Evolutionary conservation across 164 flowering plant species (phyloP).

Genomic region (Santalum album): DNA sequence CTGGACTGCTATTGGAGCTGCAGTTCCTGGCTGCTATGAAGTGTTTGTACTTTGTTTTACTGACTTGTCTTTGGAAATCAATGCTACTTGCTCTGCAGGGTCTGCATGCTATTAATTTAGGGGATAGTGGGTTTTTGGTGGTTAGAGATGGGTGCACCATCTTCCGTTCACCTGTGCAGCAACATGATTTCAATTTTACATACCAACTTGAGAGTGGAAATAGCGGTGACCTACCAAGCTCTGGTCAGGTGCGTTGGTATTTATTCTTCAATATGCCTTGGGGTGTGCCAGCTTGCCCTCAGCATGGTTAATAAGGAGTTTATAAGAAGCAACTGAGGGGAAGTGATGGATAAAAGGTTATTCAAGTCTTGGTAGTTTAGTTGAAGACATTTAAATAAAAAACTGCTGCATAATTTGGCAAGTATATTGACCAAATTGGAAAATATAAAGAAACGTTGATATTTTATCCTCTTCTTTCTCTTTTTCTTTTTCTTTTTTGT

Average conservation of each 20-base stretch:
- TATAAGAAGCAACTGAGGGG: too few species aligned
- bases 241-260: constrained; percentile 66
- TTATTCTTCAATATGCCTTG: neutral
- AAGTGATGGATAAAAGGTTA: too few species aligned
- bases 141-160: constrained; percentile 87
- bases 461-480: too few species aligned
- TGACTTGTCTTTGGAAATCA: neutral
- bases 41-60: neutral
- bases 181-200: constrained; percentile 88
- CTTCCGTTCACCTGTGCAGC: constrained; percentile 85
- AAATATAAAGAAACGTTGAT: too few species aligned
- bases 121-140: constrained; percentile 91
- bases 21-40: too few species aligned
- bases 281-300: neutral
- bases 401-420: too few species aligned
- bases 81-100: constrained; percentile 41
- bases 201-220: constrained; percentile 79
- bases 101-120: constrained; percentile 79
- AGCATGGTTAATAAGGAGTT: too few species aligned
- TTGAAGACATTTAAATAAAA: too few species aligned
- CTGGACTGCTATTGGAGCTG: too few species aligned
- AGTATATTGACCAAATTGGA: too few species aligned
- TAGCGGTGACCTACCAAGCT: constrained; percentile 74
- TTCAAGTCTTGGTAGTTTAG: too few species aligned
- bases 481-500: too few species aligned